phyloP scores from a whole-genome alignment of 1,284 basidiomycete genomes.

The Pisolithus thermaeus region DNA sequence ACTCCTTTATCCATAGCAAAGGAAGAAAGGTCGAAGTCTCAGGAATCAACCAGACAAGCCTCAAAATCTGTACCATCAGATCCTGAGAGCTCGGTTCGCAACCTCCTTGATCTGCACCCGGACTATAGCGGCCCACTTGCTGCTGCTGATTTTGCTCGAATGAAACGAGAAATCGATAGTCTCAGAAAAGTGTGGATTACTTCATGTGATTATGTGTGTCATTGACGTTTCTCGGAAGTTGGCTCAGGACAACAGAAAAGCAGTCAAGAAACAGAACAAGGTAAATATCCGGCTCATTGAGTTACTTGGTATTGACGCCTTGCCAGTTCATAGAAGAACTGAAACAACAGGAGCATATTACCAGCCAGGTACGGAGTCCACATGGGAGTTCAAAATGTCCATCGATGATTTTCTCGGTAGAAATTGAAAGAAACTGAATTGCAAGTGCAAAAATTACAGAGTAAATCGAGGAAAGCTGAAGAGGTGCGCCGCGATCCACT shows the following conservation, averaged over 20 bases:
- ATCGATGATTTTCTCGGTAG: constrained; percentile 27
- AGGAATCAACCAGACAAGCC: constrained; percentile 19
- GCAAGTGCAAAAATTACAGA: constrained; percentile 42
- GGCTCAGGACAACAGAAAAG: constrained; percentile 45
- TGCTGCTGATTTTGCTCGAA: constrained; percentile 29
- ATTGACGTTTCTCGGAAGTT: constrained; percentile 33
- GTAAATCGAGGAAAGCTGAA: constrained; percentile 45
- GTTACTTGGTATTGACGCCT: constrained; percentile 15
- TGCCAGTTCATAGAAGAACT: constrained; percentile 19
- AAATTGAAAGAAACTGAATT: constrained; percentile 42
- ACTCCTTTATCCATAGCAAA: constrained; percentile 5
- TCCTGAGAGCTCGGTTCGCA: constrained; percentile 18
- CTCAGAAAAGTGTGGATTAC: constrained; percentile 43
- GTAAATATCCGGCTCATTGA: constrained; percentile 26
- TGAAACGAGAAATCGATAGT: constrained; percentile 37
- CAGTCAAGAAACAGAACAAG: constrained; percentile 51
- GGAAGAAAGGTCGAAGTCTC: constrained; percentile 26
- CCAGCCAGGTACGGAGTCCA: constrained; percentile 15
- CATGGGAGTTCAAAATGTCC: background rate
- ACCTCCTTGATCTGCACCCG: constrained; percentile 16
- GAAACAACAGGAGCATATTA: constrained; percentile 20
- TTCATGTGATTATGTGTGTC: background rate
- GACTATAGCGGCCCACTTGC: constrained; percentile 25
- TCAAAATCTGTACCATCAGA: constrained; percentile 21
- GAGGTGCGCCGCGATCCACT: constrained; percentile 37